These are phyloP conservation scores for Dioscorea dumetorum DNA, from an alignment of 106 monocot species.

Conservation along the genomic window DNA sequence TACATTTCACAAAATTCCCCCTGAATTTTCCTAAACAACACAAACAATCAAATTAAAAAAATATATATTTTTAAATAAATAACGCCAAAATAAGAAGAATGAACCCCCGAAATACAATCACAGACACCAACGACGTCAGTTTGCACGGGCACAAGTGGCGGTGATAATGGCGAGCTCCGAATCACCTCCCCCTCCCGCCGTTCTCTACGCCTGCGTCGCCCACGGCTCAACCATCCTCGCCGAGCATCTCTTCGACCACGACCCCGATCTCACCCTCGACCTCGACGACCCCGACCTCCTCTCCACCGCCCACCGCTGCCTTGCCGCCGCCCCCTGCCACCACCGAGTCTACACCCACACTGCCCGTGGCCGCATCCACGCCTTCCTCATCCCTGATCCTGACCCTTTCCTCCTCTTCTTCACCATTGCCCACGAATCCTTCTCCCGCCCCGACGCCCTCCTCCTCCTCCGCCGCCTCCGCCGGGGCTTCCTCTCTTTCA, in stretches of 20 bases:
- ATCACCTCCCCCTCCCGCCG: neutral
- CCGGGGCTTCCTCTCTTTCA: neutral
- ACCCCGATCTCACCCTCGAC: neutral
- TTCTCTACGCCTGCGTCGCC: slow-evolving; percentile 35
- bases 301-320: slow-evolving; percentile 5
- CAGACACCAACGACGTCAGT: too few species aligned
- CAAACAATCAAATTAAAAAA: too few species aligned
- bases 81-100: too few species aligned
- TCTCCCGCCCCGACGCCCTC: slow-evolving; percentile 4
- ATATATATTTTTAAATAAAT: too few species aligned
- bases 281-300: neutral
- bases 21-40: too few species aligned
- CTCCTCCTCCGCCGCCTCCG: slow-evolving; percentile 22
- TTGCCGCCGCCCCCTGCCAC: slow-evolving; percentile 11
- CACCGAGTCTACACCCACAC: slow-evolving; percentile 26
- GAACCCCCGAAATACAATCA: too few species aligned
- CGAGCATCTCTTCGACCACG: neutral
- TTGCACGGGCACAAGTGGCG: too few species aligned
- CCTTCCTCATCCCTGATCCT: slow-evolving; percentile 16
- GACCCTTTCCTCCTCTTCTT: slow-evolving; percentile 16
- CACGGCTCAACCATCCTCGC: slow-evolving; percentile 15
- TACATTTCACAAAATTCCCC: too few species aligned
- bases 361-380: slow-evolving; percentile 20
- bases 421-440: slow-evolving; percentile 17
- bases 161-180: too few species aligned